These are phyloP conservation scores for Scedosporium apiospermum DNA, from an alignment of 2,329 filamentous ascomycete species.

Conservation along the genomic window DNA sequence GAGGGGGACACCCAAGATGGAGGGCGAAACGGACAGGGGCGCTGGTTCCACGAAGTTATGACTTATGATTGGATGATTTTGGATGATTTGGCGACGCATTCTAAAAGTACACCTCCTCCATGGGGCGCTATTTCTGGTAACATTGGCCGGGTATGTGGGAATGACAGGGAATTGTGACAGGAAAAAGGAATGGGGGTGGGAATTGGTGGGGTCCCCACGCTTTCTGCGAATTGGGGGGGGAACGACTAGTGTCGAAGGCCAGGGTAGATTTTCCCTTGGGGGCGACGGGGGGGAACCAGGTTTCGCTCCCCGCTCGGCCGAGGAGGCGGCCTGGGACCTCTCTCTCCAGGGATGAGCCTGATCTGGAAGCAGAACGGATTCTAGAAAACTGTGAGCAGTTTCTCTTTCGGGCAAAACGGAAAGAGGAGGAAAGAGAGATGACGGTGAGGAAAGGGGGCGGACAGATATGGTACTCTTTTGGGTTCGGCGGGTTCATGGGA, in stretches of 20 bases:
- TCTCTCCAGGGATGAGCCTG: background rate
- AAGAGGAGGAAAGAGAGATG: background rate
- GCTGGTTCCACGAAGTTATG: slow-evolving; percentile 36
- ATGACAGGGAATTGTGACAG: slow-evolving; percentile 10
- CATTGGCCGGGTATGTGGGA: slow-evolving; percentile 13
- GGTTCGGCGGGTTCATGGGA: background rate
- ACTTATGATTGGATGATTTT: slow-evolving; percentile 42
- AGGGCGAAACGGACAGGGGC: background rate
- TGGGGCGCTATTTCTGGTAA: slow-evolving; percentile 12
- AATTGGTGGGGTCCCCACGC: background rate
- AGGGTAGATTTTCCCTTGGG: background rate
- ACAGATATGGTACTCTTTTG: slow-evolving; percentile 3
- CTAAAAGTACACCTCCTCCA: slow-evolving; percentile 35
- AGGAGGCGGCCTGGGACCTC: background rate
- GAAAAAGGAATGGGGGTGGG: background rate
- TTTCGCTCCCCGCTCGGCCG: slow-evolving; percentile 2
- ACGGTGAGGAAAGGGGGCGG: background rate
- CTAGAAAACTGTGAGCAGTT: background rate
- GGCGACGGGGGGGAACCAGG: background rate
- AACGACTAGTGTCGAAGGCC: background rate
- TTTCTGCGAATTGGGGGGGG: background rate
- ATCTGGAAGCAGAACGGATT: background rate
- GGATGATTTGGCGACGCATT: slow-evolving; percentile 21
- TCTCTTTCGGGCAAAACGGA: slow-evolving; percentile 6
- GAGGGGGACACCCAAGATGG: background rate